Evolutionary conservation across 768 basidiomycete species (phyloP), one percentile per base, ranked within the genome.

Genomic region (Lentinula detonsa): DNA sequence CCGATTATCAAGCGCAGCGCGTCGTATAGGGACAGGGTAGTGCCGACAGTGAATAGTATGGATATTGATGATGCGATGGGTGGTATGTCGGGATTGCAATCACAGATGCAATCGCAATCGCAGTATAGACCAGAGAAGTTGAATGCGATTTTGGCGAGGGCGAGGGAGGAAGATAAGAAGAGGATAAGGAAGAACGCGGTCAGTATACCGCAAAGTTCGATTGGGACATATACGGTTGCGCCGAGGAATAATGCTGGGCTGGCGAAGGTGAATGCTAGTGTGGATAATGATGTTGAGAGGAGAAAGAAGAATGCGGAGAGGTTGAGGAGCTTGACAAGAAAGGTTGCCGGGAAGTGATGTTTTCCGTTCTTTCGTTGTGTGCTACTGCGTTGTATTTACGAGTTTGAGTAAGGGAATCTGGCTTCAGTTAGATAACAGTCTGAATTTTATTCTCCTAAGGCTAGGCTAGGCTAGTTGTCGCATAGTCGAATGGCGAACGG

Each of bases 1-100:
- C 94, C 94, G 0, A 95, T 96, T 73, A 89, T 95, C 76, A 93
- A 94, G 67, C 86, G 92, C 31, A 89, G 87, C 37, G 87, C 93
- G 8, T 89, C 87, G 13, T 93, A 91, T 74, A 79, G 88, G 16
- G 87, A 91, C 69, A 79, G 87, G 31, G 77, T 87, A 37, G 80
- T 93, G 54, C 90, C 87, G 11, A 76, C 80, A 1, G 83, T 82
- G 1, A 76, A 75, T 8, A 72, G 65, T 21, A 67, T 42, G 15
- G 74, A 74, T 40, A 67, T 68, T n/a, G 66, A 70, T 15, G 73
- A 72, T 39, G 37, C 37, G 37, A 39, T 39, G 37, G 37, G 37
- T 39, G 75, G 73, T 37, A 74, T 7, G 1, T 21, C 28, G 8
- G 42, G 35, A 4, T 39, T 9, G 18, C 48, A 35, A 10, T 31